Evolutionary conservation across 805 yeast species (phyloP).

Genomic region (Kluyveromyces starmeri): DNA sequence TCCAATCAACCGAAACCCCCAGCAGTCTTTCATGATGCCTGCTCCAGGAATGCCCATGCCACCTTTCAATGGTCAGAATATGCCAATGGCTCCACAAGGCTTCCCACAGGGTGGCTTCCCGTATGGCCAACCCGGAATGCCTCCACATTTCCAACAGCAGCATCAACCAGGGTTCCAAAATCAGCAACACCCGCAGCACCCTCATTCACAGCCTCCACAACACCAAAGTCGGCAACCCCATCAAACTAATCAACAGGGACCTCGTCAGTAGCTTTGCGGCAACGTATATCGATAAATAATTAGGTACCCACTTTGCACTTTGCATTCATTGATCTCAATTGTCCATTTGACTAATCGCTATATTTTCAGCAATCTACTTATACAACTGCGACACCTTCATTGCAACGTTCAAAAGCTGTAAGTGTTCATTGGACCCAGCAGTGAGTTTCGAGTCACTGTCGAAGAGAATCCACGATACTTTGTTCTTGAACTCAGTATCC

Average conservation of each 20-base stretch:
- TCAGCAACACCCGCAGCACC: background rate
- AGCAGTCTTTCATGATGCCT: conserved; percentile 3
- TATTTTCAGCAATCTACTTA: conserved; percentile 1
- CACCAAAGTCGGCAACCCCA: conserved; percentile 1
- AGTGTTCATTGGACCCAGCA: conserved; percentile 84
- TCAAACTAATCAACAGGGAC: background rate
- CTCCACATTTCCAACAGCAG: conserved; percentile 2
- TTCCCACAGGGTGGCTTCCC: conserved; percentile 2
- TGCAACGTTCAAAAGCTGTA: conserved; percentile 64
- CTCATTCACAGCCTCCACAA: background rate
- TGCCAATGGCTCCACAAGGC: conserved; percentile 1
- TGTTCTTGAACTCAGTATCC: conserved; percentile 48
- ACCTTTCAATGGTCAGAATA: conserved; percentile 3
- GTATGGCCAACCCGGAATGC: conserved; percentile 2
- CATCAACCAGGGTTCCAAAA: background rate
- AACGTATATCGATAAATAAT: no score
- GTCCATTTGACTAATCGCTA: no score
- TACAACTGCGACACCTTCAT: conserved; percentile 40
- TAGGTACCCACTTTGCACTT: no score
- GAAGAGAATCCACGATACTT: conserved; percentile 55
- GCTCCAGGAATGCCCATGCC: conserved; percentile 4
- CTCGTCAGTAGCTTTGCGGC: no score
- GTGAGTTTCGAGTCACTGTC: conserved; percentile 65
- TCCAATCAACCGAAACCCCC: no score
- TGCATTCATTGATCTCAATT: conserved; percentile 3